phyloP scores from a whole-genome alignment of 192 early-diverging fungal genomes.

The Geosiphon pyriformis region DNA sequence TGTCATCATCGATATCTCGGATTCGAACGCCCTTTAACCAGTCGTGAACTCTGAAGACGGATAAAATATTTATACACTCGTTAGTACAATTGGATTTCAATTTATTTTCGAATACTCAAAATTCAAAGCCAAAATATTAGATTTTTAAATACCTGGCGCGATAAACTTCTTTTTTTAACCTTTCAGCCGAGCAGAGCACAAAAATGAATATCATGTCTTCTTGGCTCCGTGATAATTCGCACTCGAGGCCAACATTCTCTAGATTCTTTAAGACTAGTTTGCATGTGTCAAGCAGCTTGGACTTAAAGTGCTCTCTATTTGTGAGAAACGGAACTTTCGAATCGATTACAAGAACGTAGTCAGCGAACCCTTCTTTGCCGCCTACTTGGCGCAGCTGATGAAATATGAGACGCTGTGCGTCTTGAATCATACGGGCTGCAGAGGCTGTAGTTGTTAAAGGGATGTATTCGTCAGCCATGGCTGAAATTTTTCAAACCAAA shows the following conservation, averaged over 20 bases:
- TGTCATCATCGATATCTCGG: conserved; percentile 31
- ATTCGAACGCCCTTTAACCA: conserved; percentile 63
- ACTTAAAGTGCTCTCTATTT: neutral
- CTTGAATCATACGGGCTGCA: too few species aligned
- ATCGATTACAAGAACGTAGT: conserved; percentile 6
- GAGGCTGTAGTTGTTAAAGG: too few species aligned
- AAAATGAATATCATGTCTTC: conserved; percentile 57
- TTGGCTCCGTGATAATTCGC: conserved; percentile 55
- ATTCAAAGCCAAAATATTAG: neutral
- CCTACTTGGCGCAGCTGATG: conserved; percentile 4
- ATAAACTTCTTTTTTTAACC: conserved; percentile 44
- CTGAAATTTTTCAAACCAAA: too few species aligned
- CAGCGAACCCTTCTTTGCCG: conserved; percentile 10
- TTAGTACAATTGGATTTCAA: neutral
- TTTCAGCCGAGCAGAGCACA: conserved; percentile 55
- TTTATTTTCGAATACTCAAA: neutral
- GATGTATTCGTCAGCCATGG: too few species aligned
- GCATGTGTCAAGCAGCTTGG: conserved; percentile 31
- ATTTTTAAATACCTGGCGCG: conserved; percentile 33
- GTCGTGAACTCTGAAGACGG: conserved; percentile 58
- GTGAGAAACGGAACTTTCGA: neutral
- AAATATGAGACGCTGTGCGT: too few species aligned
- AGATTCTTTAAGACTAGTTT: conserved; percentile 49
- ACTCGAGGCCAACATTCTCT: conserved; percentile 51
- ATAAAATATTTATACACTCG: neutral